A percentile compares a stretch with the other conserved stretches of the same genome.
Evolutionary conservation across 768 basidiomycete genomes (phyloP).

Genomic region (Trametes elegans): DNA sequence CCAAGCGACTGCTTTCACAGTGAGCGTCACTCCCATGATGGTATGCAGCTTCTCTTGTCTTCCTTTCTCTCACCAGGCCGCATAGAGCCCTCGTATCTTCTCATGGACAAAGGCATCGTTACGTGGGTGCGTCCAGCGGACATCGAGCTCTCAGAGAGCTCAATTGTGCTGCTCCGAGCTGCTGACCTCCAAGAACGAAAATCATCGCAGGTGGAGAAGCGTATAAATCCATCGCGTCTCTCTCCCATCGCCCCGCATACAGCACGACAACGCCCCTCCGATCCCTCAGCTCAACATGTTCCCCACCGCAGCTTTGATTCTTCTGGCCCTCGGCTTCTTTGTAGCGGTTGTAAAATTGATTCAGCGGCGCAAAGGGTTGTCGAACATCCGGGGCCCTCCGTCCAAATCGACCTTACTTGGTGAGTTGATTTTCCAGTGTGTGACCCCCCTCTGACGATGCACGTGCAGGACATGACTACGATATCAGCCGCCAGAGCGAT

Average conservation of each 20-base stretch:
- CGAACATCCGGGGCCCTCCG: conserved; percentile 1
- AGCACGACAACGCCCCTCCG: neutral
- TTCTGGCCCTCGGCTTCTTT: neutral
- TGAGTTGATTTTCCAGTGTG: too few relatives aligned
- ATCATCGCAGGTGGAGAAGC: too few relatives aligned
- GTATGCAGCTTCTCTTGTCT: neutral
- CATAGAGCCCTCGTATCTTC: neutral
- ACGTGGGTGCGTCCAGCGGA: neutral
- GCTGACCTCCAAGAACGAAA: too few relatives aligned
- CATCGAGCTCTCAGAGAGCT: too few relatives aligned
- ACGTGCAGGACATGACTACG: conserved; percentile 14
- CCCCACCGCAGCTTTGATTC: neutral
- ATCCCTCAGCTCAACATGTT: neutral
- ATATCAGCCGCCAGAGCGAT: conserved; percentile 5
- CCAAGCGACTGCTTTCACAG: neutral
- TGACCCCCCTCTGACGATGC: too few relatives aligned
- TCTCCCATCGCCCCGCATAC: neutral
- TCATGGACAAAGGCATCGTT: conserved; percentile 1
- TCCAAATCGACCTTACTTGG: neutral
- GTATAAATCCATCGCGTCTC: neutral
- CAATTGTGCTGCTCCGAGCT: too few relatives aligned
- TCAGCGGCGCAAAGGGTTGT: neutral
- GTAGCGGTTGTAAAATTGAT: neutral
- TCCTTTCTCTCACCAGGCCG: neutral
- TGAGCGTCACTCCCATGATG: neutral